Base-by-base conservation (phyloP, 495 filamentous ascomycete species). In the Rusavskia elegans region DNA sequence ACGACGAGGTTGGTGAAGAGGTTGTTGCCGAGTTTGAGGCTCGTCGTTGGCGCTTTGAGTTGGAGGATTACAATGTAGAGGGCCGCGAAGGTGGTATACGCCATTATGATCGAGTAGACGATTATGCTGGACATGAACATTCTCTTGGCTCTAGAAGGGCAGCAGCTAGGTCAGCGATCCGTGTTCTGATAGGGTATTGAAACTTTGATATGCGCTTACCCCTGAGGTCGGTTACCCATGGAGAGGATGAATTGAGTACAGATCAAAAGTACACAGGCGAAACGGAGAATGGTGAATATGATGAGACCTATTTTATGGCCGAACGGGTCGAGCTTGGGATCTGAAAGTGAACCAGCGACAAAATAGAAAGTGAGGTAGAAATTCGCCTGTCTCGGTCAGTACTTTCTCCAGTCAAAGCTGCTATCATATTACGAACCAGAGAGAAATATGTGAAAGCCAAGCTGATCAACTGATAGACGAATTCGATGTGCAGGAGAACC, bases 331-430 rank as follows among this genome's bases (percentile, higher is more conserved):
- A 95, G 70, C 35, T 70, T 71, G 0, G 78, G 65, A 58, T 97
- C 87, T 5, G 83, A 79, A 14, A 99, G 77, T n/a, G 89, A 93
- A 38, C 93, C 93, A 44, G 89, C 88, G 62, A 97, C 87, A 74
- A 97, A 97, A 76, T 88, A 97, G 67, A 99, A 99, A 56, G 88
- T 92, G 49, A 99, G 79, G 63, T 97, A 99, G 70, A 97, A 99
- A 66, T 99, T 99, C 60, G 92, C 90, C 78, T 81, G 25, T 35
- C 16, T 0, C 19, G 50, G 27, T 48, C 38, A 46, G 53, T 46
- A 32, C 29, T 14, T 10, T 35, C 13, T 35, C 13, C 32, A 13
- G 1, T 35, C 13, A 0, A 10, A 35, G 32, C 0, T 30, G 8
- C 10, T 36, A 2, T 10, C 48, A 37, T 27, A 21, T 10, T 7